Base-by-base conservation (phyloP, 495 filamentous ascomycete genomes). In the Penicillium argentinense region DNA sequence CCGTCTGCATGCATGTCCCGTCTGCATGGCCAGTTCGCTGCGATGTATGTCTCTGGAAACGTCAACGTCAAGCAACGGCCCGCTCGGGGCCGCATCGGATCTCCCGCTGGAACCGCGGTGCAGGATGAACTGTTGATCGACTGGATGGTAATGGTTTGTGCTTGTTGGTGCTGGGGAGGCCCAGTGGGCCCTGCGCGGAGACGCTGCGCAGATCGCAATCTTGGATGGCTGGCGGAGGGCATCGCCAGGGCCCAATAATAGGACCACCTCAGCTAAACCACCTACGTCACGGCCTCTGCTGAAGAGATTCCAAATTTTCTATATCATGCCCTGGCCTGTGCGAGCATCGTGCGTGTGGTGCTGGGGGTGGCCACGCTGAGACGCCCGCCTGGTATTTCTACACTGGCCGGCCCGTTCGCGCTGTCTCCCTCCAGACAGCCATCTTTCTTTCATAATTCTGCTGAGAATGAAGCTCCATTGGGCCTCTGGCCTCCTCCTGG, bases 391-490 rank as follows among this genome's bases (percentile, higher is more conserved):
- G 30, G 11, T 46, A 37, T 46, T 46, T 46, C 43, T 46, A 46
- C 43, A 17, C 43, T 32, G 17, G 26, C 42, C 26, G 29, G 43
- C 23, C 43, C 43, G 37, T 37, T 17, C 17, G 14, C 19, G 29
- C 40, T 43, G 40, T 29, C 40, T 43, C 24, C 14, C 40, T 43
- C 40, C 40, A 27, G 29, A 37, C 23, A 25, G 18, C 43, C 18
- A 23, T 37, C 29, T 37, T 37, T 46, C 4, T 37, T 38, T 24
- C 29, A 25, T 32, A 24, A 24, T 46, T 25, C 29, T 46, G 2
- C 37, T 22, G 13, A 46, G 13, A 37, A 46, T 46, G 43, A 46
- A 46, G 43, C 29, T 37, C 43, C 43, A 37, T 36, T 46, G 43
- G 43, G 43, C 30, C 43, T 46, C 43, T 2, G 29, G 43, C 14